phyloP scores from a whole-genome alignment of 257 asterid genomes.

The Capsicum baccatum region DNA sequence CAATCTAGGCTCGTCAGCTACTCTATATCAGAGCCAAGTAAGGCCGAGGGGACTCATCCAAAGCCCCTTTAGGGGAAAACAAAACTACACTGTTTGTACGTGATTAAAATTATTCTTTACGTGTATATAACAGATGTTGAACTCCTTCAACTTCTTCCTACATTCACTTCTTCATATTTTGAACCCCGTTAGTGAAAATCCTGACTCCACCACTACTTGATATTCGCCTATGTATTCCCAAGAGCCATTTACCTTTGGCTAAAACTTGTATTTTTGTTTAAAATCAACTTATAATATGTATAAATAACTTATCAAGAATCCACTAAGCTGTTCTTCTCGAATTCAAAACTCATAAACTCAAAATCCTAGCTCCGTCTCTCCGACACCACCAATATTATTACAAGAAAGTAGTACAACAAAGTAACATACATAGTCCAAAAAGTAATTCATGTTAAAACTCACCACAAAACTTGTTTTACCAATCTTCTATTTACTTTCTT shows the following conservation, averaged over 20 bases:
- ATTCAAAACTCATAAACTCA: background rate
- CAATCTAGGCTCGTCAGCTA: background rate
- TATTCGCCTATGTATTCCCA: background rate
- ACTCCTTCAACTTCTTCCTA: no score
- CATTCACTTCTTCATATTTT: no score
- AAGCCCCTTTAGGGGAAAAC: no score
- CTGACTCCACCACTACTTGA: background rate
- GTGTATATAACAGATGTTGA: no score
- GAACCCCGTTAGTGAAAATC: no score
- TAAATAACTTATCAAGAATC: no score
- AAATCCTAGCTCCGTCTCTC: background rate
- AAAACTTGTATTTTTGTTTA: background rate
- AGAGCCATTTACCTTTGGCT: background rate
- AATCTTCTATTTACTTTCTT: constrained; percentile 38
- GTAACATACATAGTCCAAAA: background rate
- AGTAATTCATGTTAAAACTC: background rate
- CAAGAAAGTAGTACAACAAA: background rate
- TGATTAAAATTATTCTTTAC: no score
- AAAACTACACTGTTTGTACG: no score
- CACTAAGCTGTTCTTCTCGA: background rate
- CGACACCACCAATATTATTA: background rate
- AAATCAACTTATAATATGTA: no score
- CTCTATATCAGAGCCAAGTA: background rate
- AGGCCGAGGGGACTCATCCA: no score
- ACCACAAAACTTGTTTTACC: constrained; percentile 94